Percentiles rank a stretch among this genome's conserved stretches.
These are phyloP conservation scores for Alliaria petiolata DNA, from an alignment of 345 rosid species.

Conservation along the genomic window DNA sequence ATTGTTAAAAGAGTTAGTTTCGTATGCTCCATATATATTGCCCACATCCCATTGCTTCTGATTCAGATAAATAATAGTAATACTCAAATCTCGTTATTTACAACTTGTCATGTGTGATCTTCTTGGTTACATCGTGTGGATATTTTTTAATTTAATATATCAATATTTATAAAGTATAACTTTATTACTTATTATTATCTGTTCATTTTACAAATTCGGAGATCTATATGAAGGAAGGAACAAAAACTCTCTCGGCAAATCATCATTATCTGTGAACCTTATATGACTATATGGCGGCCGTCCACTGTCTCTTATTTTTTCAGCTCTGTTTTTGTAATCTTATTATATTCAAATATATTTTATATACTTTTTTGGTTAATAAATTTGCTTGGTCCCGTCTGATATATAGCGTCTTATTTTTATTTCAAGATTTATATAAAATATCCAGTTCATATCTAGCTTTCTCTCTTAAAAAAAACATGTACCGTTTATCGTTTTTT, in stretches of 20 bases:
- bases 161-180: neutral
- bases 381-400: neutral
- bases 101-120: constrained; percentile 33
- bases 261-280: constrained; percentile 34
- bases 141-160: neutral
- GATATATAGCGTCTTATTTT: constrained; percentile 20
- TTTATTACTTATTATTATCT: neutral
- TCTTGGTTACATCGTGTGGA: constrained; percentile 18
- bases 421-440: neutral
- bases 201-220: constrained; percentile 7
- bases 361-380: neutral
- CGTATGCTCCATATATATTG: constrained; percentile 28
- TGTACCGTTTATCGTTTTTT: no score
- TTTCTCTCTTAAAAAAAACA: neutral
- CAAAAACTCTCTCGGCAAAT: constrained; percentile 20
- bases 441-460: neutral
- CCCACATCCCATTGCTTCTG: constrained; percentile 32
- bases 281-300: constrained; percentile 28
- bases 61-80: constrained; percentile 7
- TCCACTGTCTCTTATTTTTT: constrained; percentile 2
- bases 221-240: constrained; percentile 26
- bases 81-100: constrained; percentile 4
- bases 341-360: neutral
- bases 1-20: constrained; percentile 13
- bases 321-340: neutral